Percentiles rank a stretch among this genome's conserved stretches.
Evolutionary conservation across 2,329 filamentous ascomycete species (phyloP).

Genomic region (Ophiostoma montium): DNA sequence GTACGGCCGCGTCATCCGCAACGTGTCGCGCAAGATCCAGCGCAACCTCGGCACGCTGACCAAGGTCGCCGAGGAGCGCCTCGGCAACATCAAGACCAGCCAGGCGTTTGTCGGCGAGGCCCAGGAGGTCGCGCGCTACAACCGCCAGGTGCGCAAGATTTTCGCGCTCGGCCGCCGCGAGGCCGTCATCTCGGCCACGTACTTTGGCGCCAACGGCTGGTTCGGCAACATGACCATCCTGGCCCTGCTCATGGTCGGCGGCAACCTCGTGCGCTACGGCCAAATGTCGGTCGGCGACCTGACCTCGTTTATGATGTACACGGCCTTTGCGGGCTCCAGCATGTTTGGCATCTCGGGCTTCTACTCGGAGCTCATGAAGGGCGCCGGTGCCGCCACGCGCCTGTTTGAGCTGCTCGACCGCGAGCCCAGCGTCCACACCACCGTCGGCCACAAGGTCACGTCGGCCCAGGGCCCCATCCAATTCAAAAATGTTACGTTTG

Average conservation of each 20-base stretch:
- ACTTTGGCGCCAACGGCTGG: conserved; percentile 77
- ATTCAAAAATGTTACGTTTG: conserved; percentile 75
- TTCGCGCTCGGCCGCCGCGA: conserved; percentile 80
- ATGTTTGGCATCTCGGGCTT: conserved; percentile 91
- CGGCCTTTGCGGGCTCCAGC: conserved; percentile 70
- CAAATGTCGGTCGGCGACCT: conserved; percentile 82
- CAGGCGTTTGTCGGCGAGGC: conserved; percentile 93
- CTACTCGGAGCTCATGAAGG: conserved; percentile 98
- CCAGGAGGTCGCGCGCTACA: conserved; percentile 82
- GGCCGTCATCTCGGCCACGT: conserved; percentile 76
- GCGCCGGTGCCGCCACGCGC: conserved; percentile 88
- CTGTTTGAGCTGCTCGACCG: conserved; percentile 93
- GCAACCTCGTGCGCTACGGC: conserved; percentile 76
- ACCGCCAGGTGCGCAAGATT: conserved; percentile 79
- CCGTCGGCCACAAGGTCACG: conserved; percentile 61
- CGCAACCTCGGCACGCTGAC: conserved; percentile 84
- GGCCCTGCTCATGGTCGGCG: conserved; percentile 77
- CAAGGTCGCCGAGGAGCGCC: conserved; percentile 94
- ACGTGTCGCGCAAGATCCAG: conserved; percentile 82
- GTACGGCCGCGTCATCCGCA: conserved; percentile 79
- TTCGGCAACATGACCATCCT: conserved; percentile 95
- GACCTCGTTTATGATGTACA: conserved; percentile 97
- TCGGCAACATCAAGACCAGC: conserved; percentile 91
- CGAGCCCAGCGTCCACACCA: conserved; percentile 72
- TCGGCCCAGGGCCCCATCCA: conserved; percentile 81